A percentile compares a stretch with the other conserved stretches of the same genome.
These are phyloP conservation scores for Tetracladium marchalianum DNA, from an alignment of 495 filamentous ascomycete species.

Conservation along the genomic window DNA sequence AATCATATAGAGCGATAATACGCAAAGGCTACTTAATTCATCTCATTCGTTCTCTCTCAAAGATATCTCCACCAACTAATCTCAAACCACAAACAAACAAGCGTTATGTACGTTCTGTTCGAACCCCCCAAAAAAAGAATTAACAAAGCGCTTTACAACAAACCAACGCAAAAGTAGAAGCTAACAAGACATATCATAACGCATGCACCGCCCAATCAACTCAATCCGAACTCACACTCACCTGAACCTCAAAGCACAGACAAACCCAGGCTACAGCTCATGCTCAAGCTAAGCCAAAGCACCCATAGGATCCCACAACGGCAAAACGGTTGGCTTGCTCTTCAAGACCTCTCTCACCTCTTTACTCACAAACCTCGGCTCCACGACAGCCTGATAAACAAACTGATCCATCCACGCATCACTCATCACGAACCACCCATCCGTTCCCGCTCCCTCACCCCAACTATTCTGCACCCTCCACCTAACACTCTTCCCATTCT, in stretches of 20 bases:
- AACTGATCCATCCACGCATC: slow-evolving; percentile 86
- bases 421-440: slow-evolving; percentile 82
- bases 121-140: too few species aligned
- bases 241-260: background rate
- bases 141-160: background rate
- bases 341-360: slow-evolving; percentile 59
- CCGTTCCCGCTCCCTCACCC: slow-evolving; percentile 53
- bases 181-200: too few species aligned
- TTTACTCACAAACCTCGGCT: slow-evolving; percentile 54
- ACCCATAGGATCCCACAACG: slow-evolving; percentile 86
- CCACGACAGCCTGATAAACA: slow-evolving; percentile 79
- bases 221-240: background rate
- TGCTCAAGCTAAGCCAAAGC: slow-evolving; percentile 47
- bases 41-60: too few species aligned
- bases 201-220: too few species aligned
- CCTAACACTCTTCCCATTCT: slow-evolving; percentile 50
- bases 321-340: slow-evolving; percentile 58
- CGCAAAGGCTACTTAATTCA: too few species aligned
- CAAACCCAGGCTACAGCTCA: background rate
- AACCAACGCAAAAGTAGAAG: background rate
- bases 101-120: too few species aligned
- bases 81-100: too few species aligned
- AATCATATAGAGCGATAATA: too few species aligned
- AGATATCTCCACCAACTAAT: too few species aligned
- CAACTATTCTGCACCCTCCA: slow-evolving; percentile 86